Evolutionary conservation across 2,329 filamentous ascomycete genomes (phyloP), one percentile per base, ranked within the genome.

Genomic region (Teratosphaeria pseudoeucalypti): DNA sequence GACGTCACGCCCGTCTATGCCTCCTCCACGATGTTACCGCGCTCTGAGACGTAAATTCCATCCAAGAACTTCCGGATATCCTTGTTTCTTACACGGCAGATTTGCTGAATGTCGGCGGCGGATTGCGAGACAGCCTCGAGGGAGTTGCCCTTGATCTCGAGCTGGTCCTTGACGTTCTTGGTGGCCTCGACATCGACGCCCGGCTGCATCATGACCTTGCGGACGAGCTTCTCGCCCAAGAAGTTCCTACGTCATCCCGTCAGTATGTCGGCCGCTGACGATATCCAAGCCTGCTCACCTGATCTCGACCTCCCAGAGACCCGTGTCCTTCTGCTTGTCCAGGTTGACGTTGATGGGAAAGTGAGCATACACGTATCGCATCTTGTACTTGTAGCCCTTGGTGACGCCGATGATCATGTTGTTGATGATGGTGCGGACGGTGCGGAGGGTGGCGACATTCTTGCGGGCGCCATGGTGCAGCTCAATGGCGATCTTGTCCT

Each of bases 41-140:
- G 89, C 89, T 99, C 94, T 77, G 92, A 96, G 75, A 99, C 94
- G 85, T 99, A 99, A 79, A 99, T 85, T 87, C 94, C 94, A 83
- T 99, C 95, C 85, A 99, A 87, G 89, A 99, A 99, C 89, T 96
- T 96, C 83, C 95, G 91, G 84, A 99, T 99, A 96, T 99, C 94
- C 91, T 99, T 99, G 90, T 99, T 99, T 80, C 91, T 87, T 80
- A 99, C 94, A 82, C 86, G 86, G 91, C 94, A 99, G 81, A 94
- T 92, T 82, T 99, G 94, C 85, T 99, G 94, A 79, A 99, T 96
- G 79, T 99, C 94, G 80, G 94, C 94, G 70, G 94, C 94, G 76
- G 87, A 91, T 84, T 99, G 94, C 74, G 94, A 99, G 69, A 99
- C 94, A 77, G 86, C 86, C 85, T 99, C 95, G 72, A 99, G 84